Conservation (phyloP, 768 basidiomycete genomes). For the Leccinum broughii region DNA sequence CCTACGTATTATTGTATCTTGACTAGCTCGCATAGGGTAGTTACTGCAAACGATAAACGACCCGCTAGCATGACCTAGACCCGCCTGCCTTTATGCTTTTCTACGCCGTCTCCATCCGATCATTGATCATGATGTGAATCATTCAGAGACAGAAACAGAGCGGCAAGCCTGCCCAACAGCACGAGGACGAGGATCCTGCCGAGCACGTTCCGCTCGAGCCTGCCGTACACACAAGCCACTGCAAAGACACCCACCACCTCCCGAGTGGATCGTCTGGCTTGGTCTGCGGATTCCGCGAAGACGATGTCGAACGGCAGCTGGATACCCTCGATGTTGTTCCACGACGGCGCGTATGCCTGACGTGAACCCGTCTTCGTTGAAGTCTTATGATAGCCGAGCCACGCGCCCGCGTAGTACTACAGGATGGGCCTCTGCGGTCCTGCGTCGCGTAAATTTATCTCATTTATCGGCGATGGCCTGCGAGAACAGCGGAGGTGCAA, state of each 20-base stretch:
- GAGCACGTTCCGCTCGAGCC: conserved; percentile 36
- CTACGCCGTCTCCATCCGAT: not conserved
- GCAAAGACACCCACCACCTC: conserved; percentile 14
- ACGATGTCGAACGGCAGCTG: conserved; percentile 45
- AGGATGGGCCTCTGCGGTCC: conserved; percentile 55
- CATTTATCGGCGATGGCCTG: conserved; percentile 57
- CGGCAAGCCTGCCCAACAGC: conserved; percentile 4
- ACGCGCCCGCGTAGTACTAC: conserved; percentile 58
- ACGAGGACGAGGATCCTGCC: conserved; percentile 26
- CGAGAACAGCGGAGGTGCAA: not conserved
- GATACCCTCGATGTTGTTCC: conserved; percentile 29
- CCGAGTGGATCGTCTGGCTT: conserved; percentile 13
- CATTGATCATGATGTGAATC: not conserved
- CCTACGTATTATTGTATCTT: not conserved
- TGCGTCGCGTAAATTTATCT: conserved; percentile 56
- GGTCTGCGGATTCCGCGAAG: conserved; percentile 33
- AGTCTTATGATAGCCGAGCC: conserved; percentile 63
- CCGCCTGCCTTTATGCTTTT: not conserved
- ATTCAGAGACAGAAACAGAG: not conserved
- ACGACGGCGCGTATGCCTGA: conserved; percentile 41
- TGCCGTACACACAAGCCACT: conserved; percentile 13
- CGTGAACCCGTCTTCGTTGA: conserved; percentile 80
- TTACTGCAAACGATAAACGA: not conserved
- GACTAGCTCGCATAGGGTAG: not conserved
- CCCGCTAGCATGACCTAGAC: not conserved